Evolutionary conservation across 1,284 basidiomycete genomes (phyloP), one percentile per base, ranked within the genome.

Genomic region (Trichosporon coremiiforme): DNA sequence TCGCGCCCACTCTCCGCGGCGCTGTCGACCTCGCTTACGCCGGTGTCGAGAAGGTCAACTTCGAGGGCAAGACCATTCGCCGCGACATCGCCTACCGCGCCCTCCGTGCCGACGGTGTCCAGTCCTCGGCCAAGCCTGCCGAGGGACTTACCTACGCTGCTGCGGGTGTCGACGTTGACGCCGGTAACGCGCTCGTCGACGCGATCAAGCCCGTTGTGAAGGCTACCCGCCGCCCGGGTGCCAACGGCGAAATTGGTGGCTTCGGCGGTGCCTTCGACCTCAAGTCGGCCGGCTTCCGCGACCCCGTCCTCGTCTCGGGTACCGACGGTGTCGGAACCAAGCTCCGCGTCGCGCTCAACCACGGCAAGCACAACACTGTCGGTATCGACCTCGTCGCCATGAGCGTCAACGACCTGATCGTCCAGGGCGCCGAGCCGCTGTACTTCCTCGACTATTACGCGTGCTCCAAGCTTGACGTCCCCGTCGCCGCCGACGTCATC

Each of bases 241-340:
- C 95, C n/a, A 92, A 98, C 79, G 93, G 89, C 20, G 90, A 91
- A 78, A 95, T 98, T 77, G 96, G 96, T 65, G 96, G 96, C 17
- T 99, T 99, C 77, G 96, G 96, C 15, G 96, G 95, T 29, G 87
- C 94, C n/a, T 99, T 99, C 80, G 96, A 99, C 83, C 87, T 99
- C 75, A 94, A 93, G 82, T 91, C 92, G 0, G 87, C 90, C 36
- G 92, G 92, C 9, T 97, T 92, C 85, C 78, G 80, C 50, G 96
- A 99, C 81, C 96, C 96, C 4, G 87, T 99, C 53, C 87, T 99
- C 41, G 95, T 99, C 64, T 94, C 92, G 73, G 95, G 96, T 9
- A 98, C 97, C 4, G 96, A 99, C 80, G 96, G 96, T 50, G 96
- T 99, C 36, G 96, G 96, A 70, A 99, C 96, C 53, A 99, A 99